Evolutionary conservation across 495 filamentous ascomycete genomes (phyloP), one percentile per base, ranked within the genome.

Genomic region (Baudoinia panamericana): DNA sequence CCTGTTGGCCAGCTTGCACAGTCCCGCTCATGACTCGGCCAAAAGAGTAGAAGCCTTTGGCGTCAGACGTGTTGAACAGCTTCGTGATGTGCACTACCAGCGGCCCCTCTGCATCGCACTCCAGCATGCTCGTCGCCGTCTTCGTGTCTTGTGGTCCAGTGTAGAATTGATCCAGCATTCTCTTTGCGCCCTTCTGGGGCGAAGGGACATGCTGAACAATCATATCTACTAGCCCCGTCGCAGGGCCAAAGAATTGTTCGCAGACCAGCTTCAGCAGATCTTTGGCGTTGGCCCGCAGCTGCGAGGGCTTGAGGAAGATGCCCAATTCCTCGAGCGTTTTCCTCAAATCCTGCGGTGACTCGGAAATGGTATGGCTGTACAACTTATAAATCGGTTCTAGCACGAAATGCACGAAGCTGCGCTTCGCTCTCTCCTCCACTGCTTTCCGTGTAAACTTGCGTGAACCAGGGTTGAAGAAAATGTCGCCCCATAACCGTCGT

Each of bases 361-460:
- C 80, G 53, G 86, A 88, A 47, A 97, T 81, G 9, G 88, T 90
- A 51, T 96, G 92, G 5, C 88, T 87, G 60, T 90, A 96, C 23
- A 97, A 68, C 56, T 97, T 97, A 67, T 97, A 97, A 42, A 97
- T 84, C 19, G 90, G 92, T 56, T 97, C 92, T 28, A 97, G 65
- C 25, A 97, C 71, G 51, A 96, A 97, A 55, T 93, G 78, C 46
- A 96, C 83, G 61, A 97, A 97, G 7, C 82, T 78, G 29, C 90
- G 70, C 58, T 78, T 88, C 7, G 85, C 75, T 22, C 72, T 65
- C 48, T 86, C 75, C 54, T 97, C 90, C 17, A 83, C 55, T 22
- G 74, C 76, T 54, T 90, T 94, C 39, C 90, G 73, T 28, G 81
- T 90, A 53, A 97, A 97, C 39, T 80, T 88, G 30, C 88, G 77